These are phyloP conservation scores for Pythium rishiriense DNA, from an alignment of 352 stramenopile species.

Conservation along the genomic window DNA sequence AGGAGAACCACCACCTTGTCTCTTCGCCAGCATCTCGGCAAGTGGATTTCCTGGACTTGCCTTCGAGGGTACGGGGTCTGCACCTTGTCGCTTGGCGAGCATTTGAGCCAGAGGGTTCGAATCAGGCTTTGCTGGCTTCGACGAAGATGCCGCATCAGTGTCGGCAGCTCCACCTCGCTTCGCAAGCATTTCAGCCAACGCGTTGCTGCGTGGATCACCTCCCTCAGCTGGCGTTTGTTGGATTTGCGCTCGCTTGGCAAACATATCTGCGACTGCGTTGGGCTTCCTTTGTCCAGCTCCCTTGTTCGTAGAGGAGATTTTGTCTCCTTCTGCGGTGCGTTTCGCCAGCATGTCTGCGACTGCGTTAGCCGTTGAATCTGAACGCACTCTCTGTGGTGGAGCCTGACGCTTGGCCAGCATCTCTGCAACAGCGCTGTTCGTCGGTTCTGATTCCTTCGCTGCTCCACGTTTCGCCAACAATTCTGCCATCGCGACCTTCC, in stretches of 20 bases:
- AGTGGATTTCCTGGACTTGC: constrained; percentile 5
- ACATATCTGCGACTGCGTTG: constrained; percentile 42
- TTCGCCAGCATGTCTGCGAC: constrained; percentile 37
- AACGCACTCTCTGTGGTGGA: constrained; percentile 7
- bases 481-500: constrained; percentile 29
- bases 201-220: constrained; percentile 17
- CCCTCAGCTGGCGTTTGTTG: constrained; percentile 1
- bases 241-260: constrained; percentile 28
- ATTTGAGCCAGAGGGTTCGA: constrained; percentile 8
- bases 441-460: constrained; percentile 10
- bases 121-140: constrained; percentile 3
- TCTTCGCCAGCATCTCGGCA: constrained; percentile 26
- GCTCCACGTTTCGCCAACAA: constrained; percentile 30
- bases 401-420: constrained; percentile 15
- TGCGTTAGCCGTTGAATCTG: constrained; percentile 17
- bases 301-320: constrained; percentile 18
- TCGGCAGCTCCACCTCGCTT: constrained; percentile 26
- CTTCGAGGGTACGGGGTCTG: background rate
- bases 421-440: constrained; percentile 9
- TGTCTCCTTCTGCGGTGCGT: constrained; percentile 30
- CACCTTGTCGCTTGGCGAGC: constrained; percentile 9
- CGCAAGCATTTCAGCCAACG: constrained; percentile 46
- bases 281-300: constrained; percentile 22
- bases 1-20: constrained; percentile 8
- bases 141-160: background rate